phyloP scores from a whole-genome alignment of 805 yeast species.

The Pichia rugopelliculosa region DNA sequence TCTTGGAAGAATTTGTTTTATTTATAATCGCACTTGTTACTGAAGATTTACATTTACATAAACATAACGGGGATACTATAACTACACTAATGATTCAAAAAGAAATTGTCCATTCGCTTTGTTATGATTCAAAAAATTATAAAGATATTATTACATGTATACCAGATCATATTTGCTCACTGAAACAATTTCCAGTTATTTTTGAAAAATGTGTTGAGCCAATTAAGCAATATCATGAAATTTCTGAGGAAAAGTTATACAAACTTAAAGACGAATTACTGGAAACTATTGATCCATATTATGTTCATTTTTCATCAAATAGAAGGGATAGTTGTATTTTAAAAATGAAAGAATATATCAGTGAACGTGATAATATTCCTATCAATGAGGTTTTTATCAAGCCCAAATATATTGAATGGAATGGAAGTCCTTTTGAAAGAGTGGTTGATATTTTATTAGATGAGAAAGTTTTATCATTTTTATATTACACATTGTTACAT shows the following conservation, averaged over 20 bases:
- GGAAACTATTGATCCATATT: constrained; percentile 69
- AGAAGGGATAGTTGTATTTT: constrained; percentile 78
- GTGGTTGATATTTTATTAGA: constrained; percentile 49
- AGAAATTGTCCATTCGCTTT: constrained; percentile 78
- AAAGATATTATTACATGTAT: constrained; percentile 60
- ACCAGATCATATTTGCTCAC: constrained; percentile 70
- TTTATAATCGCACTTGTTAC: constrained; percentile 60
- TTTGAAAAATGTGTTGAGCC: constrained; percentile 48
- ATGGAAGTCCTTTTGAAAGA: constrained; percentile 33
- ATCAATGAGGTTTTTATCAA: constrained; percentile 45
- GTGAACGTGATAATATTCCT: constrained; percentile 25
- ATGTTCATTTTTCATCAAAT: constrained; percentile 68
- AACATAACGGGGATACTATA: constrained; percentile 40
- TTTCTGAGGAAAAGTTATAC: constrained; percentile 38
- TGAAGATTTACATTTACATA: constrained; percentile 55
- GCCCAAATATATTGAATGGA: constrained; percentile 41
- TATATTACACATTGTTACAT: constrained; percentile 42
- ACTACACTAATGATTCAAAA: constrained; percentile 44
- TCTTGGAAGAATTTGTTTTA: constrained; percentile 74
- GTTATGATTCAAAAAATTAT: constrained; percentile 66
- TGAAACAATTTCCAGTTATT: constrained; percentile 63
- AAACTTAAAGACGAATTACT: constrained; percentile 51
- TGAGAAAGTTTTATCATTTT: constrained; percentile 43
- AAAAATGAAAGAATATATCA: constrained; percentile 44
- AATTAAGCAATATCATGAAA: constrained; percentile 33